Evolutionary conservation across 495 filamentous ascomycete genomes (phyloP).

Genomic region (Podospora pseudocomata): DNA sequence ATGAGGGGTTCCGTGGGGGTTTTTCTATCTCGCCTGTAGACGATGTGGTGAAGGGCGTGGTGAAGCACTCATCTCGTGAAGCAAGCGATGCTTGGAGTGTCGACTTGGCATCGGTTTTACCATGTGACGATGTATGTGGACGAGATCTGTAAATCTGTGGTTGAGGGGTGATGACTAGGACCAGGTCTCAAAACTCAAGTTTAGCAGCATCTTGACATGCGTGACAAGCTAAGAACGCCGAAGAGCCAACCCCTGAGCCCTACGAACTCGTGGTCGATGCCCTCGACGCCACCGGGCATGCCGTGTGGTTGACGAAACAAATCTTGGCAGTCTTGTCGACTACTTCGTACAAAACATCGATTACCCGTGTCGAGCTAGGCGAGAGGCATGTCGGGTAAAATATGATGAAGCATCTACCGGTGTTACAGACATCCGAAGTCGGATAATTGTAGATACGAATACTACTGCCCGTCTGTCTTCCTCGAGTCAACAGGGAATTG

Average conservation of each 20-base stretch:
- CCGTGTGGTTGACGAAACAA: not conserved
- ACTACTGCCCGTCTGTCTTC: not conserved
- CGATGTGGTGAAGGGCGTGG: not conserved
- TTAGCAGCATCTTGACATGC: not conserved
- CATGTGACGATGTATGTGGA: not conserved
- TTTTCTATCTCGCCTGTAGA: not conserved
- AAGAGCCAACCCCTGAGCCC: not conserved
- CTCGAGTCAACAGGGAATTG: not conserved
- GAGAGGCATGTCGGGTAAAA: not conserved
- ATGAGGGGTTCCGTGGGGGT: not conserved
- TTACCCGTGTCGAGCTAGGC: not conserved
- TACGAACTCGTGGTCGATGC: conserved; percentile 3
- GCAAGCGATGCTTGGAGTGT: not conserved
- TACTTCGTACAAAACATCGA: not conserved
- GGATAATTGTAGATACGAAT: not conserved
- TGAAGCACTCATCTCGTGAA: not conserved
- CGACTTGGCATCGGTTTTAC: not conserved
- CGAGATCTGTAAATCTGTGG: not conserved
- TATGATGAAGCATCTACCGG: not conserved
- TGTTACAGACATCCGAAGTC: not conserved
- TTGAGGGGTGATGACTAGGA: not conserved
- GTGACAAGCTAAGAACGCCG: not conserved
- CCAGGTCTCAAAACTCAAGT: not conserved
- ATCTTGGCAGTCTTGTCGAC: not conserved
- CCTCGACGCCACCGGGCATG: conserved; percentile 1